Percentiles rank a stretch among this genome's conserved stretches.
These are phyloP conservation scores for Alternaria sp. DNA, from an alignment of 2,329 filamentous ascomycete species.

Conservation along the genomic window DNA sequence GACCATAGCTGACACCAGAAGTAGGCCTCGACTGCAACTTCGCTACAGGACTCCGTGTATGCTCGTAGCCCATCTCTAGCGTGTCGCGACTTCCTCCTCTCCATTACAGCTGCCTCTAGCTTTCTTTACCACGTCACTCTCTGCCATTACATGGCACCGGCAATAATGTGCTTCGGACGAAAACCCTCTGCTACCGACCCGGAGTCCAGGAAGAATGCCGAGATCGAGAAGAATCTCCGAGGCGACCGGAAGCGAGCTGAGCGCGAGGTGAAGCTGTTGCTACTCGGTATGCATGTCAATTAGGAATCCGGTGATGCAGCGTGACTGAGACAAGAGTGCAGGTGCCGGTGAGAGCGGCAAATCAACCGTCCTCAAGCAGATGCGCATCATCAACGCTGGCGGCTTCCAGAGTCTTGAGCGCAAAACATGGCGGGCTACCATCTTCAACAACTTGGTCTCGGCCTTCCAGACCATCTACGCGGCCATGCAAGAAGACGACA, in stretches of 20 bases:
- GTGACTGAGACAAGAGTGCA: constrained; percentile 54
- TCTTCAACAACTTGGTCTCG: constrained; percentile 93
- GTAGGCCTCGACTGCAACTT: constrained; percentile 7
- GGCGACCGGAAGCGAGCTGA: constrained; percentile 87
- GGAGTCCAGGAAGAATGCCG: constrained; percentile 62
- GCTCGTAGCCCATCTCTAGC: constrained; percentile 9
- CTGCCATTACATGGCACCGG: constrained; percentile 44
- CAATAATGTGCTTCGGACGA: constrained; percentile 62
- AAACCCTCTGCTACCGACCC: constrained; percentile 59
- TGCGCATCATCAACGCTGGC: constrained; percentile 95
- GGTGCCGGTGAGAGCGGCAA: constrained; percentile 96
- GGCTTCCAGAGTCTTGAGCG: constrained; percentile 91
- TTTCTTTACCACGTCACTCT: neutral
- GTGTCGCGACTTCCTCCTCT: constrained; percentile 13
- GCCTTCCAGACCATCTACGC: constrained; percentile 90
- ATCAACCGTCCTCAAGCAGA: constrained; percentile 97
- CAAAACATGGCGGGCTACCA: constrained; percentile 92
- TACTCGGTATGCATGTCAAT: constrained; percentile 74
- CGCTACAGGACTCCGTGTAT: constrained; percentile 4
- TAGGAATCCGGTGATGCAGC: neutral
- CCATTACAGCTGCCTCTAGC: constrained; percentile 12
- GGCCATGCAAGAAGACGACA: constrained; percentile 85
- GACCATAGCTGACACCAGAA: neutral
- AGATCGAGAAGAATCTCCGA: constrained; percentile 86
- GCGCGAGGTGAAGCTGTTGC: constrained; percentile 90